Base-by-base conservation (phyloP, 371 early-diverging fungal species). In the Mucor sp. region DNA sequence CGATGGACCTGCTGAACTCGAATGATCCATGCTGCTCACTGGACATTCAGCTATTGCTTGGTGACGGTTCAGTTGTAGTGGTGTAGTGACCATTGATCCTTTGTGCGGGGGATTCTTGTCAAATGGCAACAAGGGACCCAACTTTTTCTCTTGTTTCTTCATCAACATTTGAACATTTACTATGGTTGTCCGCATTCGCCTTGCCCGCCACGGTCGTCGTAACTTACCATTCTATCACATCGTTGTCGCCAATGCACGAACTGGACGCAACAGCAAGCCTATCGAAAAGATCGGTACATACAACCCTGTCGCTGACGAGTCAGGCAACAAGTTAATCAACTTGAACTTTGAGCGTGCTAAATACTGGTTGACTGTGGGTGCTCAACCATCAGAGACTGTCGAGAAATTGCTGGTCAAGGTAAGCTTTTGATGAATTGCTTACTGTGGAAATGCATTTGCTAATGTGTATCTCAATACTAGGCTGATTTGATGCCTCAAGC, bases 361-460 rank as follows among this genome's bases (percentile, higher is more conserved):
- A 77, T 95, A 97, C 80, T 99, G 99, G 99, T 82, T 99, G 62
- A 90, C 92, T 14, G 94, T 92, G 14, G 98, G 98, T 32, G 99
- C 98, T 14, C 95, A 97, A 81, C 97, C 97, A 8, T 84, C 92
- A 15, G 94, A 93, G 33, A 82, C 91, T 14, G 98, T 96, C 11
- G 89, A 90, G 25, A 92, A 93, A 71, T 75, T 99, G 67, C 80
- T 99, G 23, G 91, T 93, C 67, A 96, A 94, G 87, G 97, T 96
- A 70, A 74, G 76, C 6, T 4, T 4, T 41, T n/a, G 53, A 41
- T 2, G n/a, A 21, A 39, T 28, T 8, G 23, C 44, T n/a, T n/a
- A 4, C 1, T 28, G 3, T 21, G 30, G 15, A 50, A n/a, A 35
- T 48, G 39, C 33, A 41, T 12, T 30, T 57, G 17, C 14, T 61